A percentile compares a stretch with the other conserved stretches of the same genome.
Evolutionary conservation across 176 grass and related monocot genomes (phyloP).

Genomic region (Zea luxurians): DNA sequence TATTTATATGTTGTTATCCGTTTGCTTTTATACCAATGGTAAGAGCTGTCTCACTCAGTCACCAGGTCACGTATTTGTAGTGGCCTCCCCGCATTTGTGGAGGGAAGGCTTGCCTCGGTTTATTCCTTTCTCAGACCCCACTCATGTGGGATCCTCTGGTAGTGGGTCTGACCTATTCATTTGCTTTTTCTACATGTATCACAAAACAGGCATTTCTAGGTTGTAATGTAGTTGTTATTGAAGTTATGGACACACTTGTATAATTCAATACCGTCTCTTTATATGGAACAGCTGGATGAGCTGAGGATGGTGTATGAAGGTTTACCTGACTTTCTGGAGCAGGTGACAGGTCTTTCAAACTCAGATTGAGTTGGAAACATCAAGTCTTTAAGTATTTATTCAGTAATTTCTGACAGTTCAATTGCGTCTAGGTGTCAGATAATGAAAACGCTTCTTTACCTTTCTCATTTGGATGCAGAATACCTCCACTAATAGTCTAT

Average conservation of each 20-base stretch:
- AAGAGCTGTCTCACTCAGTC: too few relatives aligned
- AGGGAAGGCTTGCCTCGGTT: too few relatives aligned
- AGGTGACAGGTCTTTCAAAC: constrained; percentile 54
- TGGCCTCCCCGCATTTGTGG: too few relatives aligned
- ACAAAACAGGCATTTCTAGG: not conserved
- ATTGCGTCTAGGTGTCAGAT: constrained; percentile 70
- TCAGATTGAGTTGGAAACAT: constrained; percentile 25
- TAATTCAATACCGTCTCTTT: constrained; percentile 31
- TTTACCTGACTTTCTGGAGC: constrained; percentile 87
- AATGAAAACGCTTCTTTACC: constrained; percentile 74
- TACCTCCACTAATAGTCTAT: constrained; percentile 74
- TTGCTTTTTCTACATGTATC: not conserved
- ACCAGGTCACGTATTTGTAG: too few relatives aligned
- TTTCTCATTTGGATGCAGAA: constrained; percentile 65
- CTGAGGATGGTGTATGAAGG: constrained; percentile 87
- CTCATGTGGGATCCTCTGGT: too few relatives aligned
- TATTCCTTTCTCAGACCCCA: too few relatives aligned
- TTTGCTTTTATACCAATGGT: not conserved
- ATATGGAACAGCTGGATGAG: constrained; percentile 70
- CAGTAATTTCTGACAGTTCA: constrained; percentile 35
- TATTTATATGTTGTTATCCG: constrained; percentile 6
- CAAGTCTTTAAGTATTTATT: constrained; percentile 31
- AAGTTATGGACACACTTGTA: constrained; percentile 20
- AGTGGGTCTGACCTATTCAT: not conserved
- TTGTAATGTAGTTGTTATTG: constrained; percentile 7